Percentiles rank a stretch among this genome's conserved stretches.
These are phyloP conservation scores for Colletotrichum aenigma DNA, from an alignment of 2,329 filamentous ascomycete genomes.

Conservation along the genomic window DNA sequence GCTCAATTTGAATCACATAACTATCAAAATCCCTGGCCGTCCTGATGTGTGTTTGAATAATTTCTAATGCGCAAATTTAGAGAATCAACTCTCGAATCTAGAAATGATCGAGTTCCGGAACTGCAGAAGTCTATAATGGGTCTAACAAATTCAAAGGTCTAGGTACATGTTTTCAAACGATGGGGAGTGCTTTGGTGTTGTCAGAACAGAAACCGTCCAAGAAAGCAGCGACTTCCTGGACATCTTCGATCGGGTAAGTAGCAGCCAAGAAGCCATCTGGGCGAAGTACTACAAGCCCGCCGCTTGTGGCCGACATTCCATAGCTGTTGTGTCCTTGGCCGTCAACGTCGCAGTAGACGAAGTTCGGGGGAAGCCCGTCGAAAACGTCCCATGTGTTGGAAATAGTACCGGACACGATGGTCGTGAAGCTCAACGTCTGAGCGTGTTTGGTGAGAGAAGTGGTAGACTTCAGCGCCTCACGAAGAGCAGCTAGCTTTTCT, in stretches of 20 bases:
- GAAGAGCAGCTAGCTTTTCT: neutral
- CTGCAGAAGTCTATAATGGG: neutral
- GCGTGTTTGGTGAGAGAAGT: neutral
- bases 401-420: neutral
- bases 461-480: neutral
- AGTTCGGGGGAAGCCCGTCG: neutral
- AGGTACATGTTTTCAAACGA: neutral
- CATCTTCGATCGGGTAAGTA: neutral
- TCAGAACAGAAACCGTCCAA: neutral
- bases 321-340: neutral
- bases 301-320: neutral
- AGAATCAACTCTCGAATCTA: accelerated
- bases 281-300: neutral
- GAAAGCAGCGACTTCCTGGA: neutral
- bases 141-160: neutral
- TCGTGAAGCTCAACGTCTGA: neutral
- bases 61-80: accelerated
- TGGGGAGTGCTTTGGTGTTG: neutral
- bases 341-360: neutral
- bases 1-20: neutral
- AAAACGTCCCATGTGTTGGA: neutral
- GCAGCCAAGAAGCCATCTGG: neutral
- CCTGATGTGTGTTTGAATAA: accelerated
- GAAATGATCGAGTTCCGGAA: accelerated
- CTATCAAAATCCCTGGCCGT: accelerated